Evolutionary conservation across 139 green algal genomes (phyloP).

Genomic region (Chlamydomonas sphaeroides): DNA sequence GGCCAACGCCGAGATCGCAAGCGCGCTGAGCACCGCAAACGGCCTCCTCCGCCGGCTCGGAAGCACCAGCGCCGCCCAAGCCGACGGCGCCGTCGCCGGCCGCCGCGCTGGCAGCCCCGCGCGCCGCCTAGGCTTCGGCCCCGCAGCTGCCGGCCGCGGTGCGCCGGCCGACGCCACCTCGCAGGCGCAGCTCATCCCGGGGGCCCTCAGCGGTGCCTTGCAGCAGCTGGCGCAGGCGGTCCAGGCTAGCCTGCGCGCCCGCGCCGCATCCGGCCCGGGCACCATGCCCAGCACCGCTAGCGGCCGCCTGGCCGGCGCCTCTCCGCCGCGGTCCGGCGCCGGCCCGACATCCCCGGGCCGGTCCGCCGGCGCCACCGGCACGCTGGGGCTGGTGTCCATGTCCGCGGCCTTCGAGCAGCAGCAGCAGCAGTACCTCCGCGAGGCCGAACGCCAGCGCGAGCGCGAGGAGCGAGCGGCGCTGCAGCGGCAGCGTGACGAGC

Average conservation of each 20-base stretch:
- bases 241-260: not conserved
- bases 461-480: not conserved
- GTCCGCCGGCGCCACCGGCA: too few species aligned
- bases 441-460: too few species aligned
- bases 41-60: conserved; percentile 27
- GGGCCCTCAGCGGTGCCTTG: not conserved
- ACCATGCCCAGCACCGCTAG: too few species aligned
- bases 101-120: conserved; percentile 1
- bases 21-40: conserved; percentile 40
- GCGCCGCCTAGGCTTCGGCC: not conserved
- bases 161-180: not conserved
- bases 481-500: conserved; percentile 14
- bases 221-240: conserved; percentile 16
- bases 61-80: not conserved
- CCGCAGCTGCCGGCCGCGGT: not conserved
- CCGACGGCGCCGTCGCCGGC: not conserved
- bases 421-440: too few species aligned
- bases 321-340: too few species aligned
- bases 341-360: too few species aligned
- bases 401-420: too few species aligned
- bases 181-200: not conserved
- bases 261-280: too few species aligned
- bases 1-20: conserved; percentile 37
- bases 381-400: too few species aligned
- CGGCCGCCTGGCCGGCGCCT: too few species aligned